Conservation (phyloP, 1,139 yeast genomes). For the Scheffersomyces lignicola region DNA sequence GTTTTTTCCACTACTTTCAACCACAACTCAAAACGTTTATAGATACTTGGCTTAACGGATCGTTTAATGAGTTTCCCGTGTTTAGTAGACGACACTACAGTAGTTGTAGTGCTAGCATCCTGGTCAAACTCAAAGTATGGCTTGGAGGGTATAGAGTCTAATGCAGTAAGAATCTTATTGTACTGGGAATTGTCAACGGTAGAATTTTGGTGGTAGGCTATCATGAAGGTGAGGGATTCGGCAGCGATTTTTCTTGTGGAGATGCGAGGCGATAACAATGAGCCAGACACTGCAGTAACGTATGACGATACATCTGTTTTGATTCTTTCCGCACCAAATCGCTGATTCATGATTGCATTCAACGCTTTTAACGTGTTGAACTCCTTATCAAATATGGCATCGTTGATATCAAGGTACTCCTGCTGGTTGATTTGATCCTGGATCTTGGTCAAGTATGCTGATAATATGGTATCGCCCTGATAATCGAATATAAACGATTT, state of each 20-base stretch:
- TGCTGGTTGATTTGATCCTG: constrained; percentile 36
- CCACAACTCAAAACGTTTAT: constrained; percentile 84
- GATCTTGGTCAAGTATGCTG: constrained; percentile 39
- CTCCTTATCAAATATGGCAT: constrained; percentile 50
- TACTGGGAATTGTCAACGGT: constrained; percentile 48
- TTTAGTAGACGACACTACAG: constrained; percentile 11
- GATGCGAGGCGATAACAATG: constrained; percentile 57
- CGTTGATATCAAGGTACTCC: constrained; percentile 39
- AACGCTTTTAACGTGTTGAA: constrained; percentile 47
- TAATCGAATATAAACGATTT: constrained; percentile 67
- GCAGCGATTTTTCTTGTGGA: constrained; percentile 79
- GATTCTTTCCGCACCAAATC: constrained; percentile 44
- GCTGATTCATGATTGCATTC: constrained; percentile 50
- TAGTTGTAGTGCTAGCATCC: neutral
- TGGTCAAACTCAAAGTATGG: constrained; percentile 55
- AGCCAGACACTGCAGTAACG: constrained; percentile 45
- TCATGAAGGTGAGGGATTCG: constrained; percentile 61
- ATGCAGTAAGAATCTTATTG: constrained; percentile 60
- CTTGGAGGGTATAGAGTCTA: constrained; percentile 61
- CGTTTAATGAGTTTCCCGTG: constrained; percentile 33
- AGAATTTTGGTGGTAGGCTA: constrained; percentile 38
- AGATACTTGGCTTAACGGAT: constrained; percentile 38
- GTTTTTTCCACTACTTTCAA: constrained; percentile 68
- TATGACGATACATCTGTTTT: constrained; percentile 42
- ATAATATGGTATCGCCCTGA: constrained; percentile 86